These are phyloP conservation scores for Neofusicoccum sp. DNA, from an alignment of 2,329 filamentous ascomycete genomes.

Conservation along the genomic window DNA sequence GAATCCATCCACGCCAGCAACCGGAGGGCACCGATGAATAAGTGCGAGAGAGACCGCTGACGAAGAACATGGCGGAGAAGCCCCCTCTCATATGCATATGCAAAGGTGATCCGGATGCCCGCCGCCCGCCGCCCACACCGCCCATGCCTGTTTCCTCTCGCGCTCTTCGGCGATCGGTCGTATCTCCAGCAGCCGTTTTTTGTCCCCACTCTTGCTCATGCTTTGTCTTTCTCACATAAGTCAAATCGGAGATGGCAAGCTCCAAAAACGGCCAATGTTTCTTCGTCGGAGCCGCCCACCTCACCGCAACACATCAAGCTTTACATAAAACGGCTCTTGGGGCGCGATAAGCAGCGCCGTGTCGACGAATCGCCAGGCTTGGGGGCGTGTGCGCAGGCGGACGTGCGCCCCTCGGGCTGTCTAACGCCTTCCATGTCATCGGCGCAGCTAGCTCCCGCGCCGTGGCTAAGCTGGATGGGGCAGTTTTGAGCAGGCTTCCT, in stretches of 20 bases:
- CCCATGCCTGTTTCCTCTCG: background rate
- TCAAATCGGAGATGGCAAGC: no score
- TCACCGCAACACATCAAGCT: background rate
- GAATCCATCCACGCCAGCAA: background rate
- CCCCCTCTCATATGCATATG: slow-evolving; percentile 1
- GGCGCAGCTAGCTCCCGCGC: background rate
- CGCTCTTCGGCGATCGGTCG: background rate
- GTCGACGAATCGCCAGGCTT: no score
- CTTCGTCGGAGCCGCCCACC: background rate
- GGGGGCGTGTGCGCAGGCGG: background rate
- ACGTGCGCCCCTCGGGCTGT: background rate
- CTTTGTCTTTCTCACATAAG: no score
- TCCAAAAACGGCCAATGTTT: no score
- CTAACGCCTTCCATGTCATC: slow-evolving; percentile 1
- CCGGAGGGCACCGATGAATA: background rate
- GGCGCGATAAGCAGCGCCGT: background rate
- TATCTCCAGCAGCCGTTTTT: background rate
- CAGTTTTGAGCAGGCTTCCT: background rate
- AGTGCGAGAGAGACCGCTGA: background rate
- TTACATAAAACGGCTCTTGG: background rate
- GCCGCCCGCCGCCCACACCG: background rate
- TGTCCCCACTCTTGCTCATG: no score
- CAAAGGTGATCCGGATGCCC: slow-evolving; percentile 10
- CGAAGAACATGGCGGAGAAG: background rate
- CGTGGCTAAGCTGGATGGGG: background rate